Evolutionary conservation across 805 yeast genomes (phyloP).

Genomic region (Kuraishia borneana): DNA sequence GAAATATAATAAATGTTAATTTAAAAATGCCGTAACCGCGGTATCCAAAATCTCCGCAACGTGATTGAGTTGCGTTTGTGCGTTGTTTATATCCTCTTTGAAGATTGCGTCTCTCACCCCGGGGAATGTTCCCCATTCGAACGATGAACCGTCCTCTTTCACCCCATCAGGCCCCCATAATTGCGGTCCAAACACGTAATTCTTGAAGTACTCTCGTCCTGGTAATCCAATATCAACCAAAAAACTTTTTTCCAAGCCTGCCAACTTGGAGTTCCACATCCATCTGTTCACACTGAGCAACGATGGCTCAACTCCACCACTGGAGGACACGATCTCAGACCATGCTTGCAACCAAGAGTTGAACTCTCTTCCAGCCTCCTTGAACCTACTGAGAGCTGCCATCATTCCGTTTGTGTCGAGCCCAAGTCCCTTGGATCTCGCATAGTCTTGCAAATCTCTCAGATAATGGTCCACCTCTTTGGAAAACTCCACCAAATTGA

Average conservation of each 20-base stretch:
- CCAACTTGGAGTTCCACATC: conserved; percentile 69
- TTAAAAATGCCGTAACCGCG: conserved; percentile 1
- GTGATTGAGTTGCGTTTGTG: conserved; percentile 39
- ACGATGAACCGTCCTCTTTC: conserved; percentile 15
- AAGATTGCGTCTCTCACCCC: conserved; percentile 58
- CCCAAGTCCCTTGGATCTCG: conserved; percentile 7
- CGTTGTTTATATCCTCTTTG: conserved; percentile 34
- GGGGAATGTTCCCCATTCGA: conserved; percentile 63
- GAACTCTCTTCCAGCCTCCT: conserved; percentile 32
- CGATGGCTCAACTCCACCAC: conserved; percentile 62
- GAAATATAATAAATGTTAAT: neutral
- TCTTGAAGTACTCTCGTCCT: conserved; percentile 54
- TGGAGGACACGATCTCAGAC: conserved; percentile 39
- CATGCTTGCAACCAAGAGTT: conserved; percentile 52
- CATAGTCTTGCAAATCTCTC: conserved; percentile 33
- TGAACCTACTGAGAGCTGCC: conserved; percentile 23
- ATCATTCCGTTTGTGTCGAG: conserved; percentile 17
- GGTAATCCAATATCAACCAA: conserved; percentile 31
- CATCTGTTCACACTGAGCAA: conserved; percentile 60
- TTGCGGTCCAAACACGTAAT: conserved; percentile 61
- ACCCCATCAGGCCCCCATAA: conserved; percentile 35
- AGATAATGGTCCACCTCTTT: conserved; percentile 29
- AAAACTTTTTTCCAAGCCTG: conserved; percentile 42
- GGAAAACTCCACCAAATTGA: conserved; percentile 38
- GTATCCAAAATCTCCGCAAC: conserved; percentile 24